Evolutionary conservation across 257 asterid species (phyloP).

Genomic region (Solanum tacnaense): DNA sequence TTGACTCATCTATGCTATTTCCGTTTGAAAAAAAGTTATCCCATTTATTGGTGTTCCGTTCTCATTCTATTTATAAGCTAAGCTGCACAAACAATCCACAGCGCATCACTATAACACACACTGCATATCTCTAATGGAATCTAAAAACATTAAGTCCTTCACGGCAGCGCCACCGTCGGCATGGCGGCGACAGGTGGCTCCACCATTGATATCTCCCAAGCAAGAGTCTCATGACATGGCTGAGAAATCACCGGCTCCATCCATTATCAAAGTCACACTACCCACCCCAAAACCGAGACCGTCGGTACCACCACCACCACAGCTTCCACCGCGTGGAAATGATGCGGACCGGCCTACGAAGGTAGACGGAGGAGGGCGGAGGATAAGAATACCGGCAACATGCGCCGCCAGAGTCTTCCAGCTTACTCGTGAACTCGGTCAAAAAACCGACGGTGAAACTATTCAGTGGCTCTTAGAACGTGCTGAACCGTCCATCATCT

Average conservation of each 20-base stretch:
- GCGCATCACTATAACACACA: not conserved
- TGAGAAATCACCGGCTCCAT: constrained; percentile 7
- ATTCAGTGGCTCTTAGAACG: constrained; percentile 61
- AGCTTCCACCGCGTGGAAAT: not conserved
- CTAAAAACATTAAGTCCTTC: not conserved
- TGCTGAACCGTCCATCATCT: constrained; percentile 59
- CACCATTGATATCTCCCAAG: constrained; percentile 15
- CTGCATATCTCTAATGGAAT: not conserved
- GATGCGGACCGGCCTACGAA: constrained; percentile 37
- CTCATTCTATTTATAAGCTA: not conserved
- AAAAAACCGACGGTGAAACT: constrained; percentile 77
- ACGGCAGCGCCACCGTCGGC: constrained; percentile 2
- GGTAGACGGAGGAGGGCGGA: constrained; percentile 67
- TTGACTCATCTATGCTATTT: too few species aligned
- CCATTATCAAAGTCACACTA: not conserved
- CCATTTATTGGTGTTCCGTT: too few species aligned
- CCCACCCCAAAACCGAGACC: constrained; percentile 8
- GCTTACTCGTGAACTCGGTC: constrained; percentile 69
- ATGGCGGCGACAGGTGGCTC: constrained; percentile 24
- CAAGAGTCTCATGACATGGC: constrained; percentile 15
- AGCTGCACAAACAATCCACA: not conserved
- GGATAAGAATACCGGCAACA: constrained; percentile 68
- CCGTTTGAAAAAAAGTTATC: too few species aligned
- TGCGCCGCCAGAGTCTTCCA: constrained; percentile 78
- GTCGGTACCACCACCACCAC: not conserved